Base-by-base conservation (phyloP, 345 rosid genomes). In the Citrus maxima region DNA sequence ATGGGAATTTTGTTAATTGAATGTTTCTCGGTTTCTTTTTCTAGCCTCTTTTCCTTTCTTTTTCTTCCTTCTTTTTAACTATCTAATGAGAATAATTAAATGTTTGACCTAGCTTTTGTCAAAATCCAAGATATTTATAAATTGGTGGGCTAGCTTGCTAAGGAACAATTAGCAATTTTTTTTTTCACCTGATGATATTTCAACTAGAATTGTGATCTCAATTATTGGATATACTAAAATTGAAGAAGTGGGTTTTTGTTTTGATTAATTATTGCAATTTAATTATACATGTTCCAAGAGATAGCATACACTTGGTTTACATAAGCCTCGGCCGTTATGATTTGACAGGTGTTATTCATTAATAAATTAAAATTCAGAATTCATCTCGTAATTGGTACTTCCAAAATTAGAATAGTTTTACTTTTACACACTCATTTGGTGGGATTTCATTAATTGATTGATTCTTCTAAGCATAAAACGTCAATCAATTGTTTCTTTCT, bases 181-280 rank as follows among this genome's bases (percentile, higher is more conserved):
- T 30, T 42, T 42, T 42, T 42, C 16, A 7, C 18, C 10, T 25
- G 8, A 6, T 6, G 58, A 51, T 28, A 49, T 8, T 51, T 54
- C 60, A 54, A 70, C 5, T 7, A 18, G 24, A 3, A 46, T 51
- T 28, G 14, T 16, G 60, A 8, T 19, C 42, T 70, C 38, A 37
- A 5, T 67, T 42, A 10, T 14, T 22, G 32, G 2, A 14, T 5
- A 13, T 40, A 10, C 6, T 21, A 71, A 18, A 21, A 24, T 54
- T 30, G 27, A 71, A 49, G 42, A 40, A 42, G 69, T 74, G 56
- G 54, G 35, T 1, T 68, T 68, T 54, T 25, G 27, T 63, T 46
- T 46, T 63, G 25, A 75, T 75, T 25, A 21, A 63, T 75, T 63
- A 72, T 74, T 74, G 38, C 30, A 21, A 67, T 74, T 59, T 72